A percentile compares a stretch with the other conserved stretches of the same genome.
phyloP scores from a whole-genome alignment of 148 eudicot genomes.

The Fagopyrum esculentum region DNA sequence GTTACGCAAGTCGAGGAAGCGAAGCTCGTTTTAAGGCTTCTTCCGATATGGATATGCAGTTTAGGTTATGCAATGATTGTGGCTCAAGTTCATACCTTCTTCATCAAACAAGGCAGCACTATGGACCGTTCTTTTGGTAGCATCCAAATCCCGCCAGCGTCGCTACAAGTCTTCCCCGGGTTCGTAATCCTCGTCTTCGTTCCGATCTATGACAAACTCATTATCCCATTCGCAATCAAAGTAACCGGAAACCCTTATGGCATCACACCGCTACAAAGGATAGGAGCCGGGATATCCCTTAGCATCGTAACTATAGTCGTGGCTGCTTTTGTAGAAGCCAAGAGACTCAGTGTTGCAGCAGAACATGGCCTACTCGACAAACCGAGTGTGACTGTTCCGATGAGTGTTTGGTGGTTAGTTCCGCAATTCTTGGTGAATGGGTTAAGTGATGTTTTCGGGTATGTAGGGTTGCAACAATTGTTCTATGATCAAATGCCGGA shows the following conservation, averaged over 20 bases:
- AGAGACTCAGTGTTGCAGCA: slow-evolving; percentile 30
- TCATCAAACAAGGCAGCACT: slow-evolving; percentile 69
- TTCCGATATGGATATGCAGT: slow-evolving; percentile 61
- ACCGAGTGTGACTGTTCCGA: slow-evolving; percentile 39
- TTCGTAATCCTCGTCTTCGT: slow-evolving; percentile 35
- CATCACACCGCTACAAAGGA: slow-evolving; percentile 49
- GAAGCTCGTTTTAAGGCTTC: slow-evolving; percentile 42
- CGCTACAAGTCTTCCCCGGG: slow-evolving; percentile 48
- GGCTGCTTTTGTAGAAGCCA: slow-evolving; percentile 53
- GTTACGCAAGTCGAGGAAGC: slow-evolving; percentile 64
- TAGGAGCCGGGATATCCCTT: slow-evolving; percentile 39
- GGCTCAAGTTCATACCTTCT: slow-evolving; percentile 60
- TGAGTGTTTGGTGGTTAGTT: slow-evolving; percentile 49
- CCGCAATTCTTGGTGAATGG: slow-evolving; percentile 58
- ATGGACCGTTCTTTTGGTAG: slow-evolving; percentile 35
- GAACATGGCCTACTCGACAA: slow-evolving; percentile 27
- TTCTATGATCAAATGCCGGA: slow-evolving; percentile 78
- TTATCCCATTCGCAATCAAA: slow-evolving; percentile 31
- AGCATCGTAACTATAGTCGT: slow-evolving; percentile 35
- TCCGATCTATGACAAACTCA: slow-evolving; percentile 41
- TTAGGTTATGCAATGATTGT: slow-evolving; percentile 44
- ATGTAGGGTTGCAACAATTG: slow-evolving; percentile 70
- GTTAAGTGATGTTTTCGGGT: slow-evolving; percentile 38
- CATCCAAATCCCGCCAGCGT: slow-evolving; percentile 45
- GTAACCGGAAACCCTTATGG: slow-evolving; percentile 45